These are phyloP conservation scores for Cladophialophora exuberans DNA, from an alignment of 2,329 filamentous ascomycete species.

Conservation along the genomic window DNA sequence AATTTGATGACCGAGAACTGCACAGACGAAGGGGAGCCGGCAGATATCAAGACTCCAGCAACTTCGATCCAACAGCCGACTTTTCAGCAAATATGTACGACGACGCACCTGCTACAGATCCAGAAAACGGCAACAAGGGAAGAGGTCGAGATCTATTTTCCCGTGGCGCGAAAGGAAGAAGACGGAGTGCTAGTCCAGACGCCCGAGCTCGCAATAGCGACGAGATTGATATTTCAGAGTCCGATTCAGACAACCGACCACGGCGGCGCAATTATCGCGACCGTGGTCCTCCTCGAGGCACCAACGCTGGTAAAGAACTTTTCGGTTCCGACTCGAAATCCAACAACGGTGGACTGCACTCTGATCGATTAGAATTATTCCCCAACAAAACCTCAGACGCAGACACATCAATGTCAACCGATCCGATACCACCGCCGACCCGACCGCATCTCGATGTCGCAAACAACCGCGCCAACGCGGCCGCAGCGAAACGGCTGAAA, in stretches of 20 bases:
- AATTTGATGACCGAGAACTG: slow-evolving; percentile 65
- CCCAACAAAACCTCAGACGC: slow-evolving; percentile 40
- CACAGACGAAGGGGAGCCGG: slow-evolving; percentile 39
- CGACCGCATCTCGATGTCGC: slow-evolving; percentile 33
- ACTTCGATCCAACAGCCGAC: slow-evolving; percentile 38
- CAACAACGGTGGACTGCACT: slow-evolving; percentile 39
- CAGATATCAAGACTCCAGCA: slow-evolving; percentile 50
- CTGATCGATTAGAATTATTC: slow-evolving; percentile 47
- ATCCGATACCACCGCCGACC: slow-evolving; percentile 47
- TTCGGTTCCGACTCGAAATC: slow-evolving; percentile 54
- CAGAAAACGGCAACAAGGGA: slow-evolving; percentile 35
- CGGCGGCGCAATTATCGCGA: slow-evolving; percentile 48
- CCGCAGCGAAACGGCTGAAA: slow-evolving; percentile 43
- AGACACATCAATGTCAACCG: slow-evolving; percentile 28
- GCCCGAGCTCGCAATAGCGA: slow-evolving; percentile 49
- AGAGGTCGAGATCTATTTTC: slow-evolving; percentile 45
- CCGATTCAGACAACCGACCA: slow-evolving; percentile 35
- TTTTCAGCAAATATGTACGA: slow-evolving; percentile 85
- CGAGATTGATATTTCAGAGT: slow-evolving; percentile 47
- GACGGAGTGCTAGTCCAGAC: slow-evolving; percentile 64
- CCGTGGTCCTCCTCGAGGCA: slow-evolving; percentile 44
- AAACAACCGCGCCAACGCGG: slow-evolving; percentile 32
- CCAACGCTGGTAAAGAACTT: slow-evolving; percentile 58
- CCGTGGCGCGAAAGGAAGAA: slow-evolving; percentile 44
- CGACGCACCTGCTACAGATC: slow-evolving; percentile 56